Evolutionary conservation across 2,329 filamentous ascomycete species (phyloP), one percentile per base, ranked within the genome.

Genomic region (Fusarium begoniae): DNA sequence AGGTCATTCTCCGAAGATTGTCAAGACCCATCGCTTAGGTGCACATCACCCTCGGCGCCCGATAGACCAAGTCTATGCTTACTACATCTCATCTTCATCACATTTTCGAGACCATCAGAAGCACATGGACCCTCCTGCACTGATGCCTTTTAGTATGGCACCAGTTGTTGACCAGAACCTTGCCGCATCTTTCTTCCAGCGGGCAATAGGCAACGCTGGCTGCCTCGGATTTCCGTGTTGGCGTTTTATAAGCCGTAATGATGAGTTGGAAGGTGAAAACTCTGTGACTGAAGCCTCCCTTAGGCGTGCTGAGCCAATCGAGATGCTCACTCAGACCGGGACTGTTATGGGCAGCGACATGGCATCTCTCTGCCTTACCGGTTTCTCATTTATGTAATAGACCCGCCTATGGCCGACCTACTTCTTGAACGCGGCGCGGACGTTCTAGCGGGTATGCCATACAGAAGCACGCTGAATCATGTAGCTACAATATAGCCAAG

Each of bases 391-490:
- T 18, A 0, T 44, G 4, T 6, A 44, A 18, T 2, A 24, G 1
- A 12, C 6, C 15, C n/a, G 4, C 5, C 9, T 0, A 2, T 44
- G 1, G n/a, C 0, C 15, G 6, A 2, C 6, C 9, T 24, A 12
- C 12, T 14, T 45, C 4, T 20, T 20, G 0, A 45, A 2, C 17
- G 0, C 6, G 15, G 10, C 2, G 8, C 3, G 2, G n/a, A 18
- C 1, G 24, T 26, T 26, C 24, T 26, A 26, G 24, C 24, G 24
- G 24, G 24, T 26, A 26, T 26, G 13, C 22, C 22, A 11, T 43
- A 17, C n/a, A 17, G 0, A 43, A 24, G 14, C 22, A 17, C 2
- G 0, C 5, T 10, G 5, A 24, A 43, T 17, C 8, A 10, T 43
- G 14, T 24, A 3, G 8, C 14, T 24, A 10, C 14, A 1, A 15